These are phyloP conservation scores for Piper longum DNA, from an alignment of 164 flowering plant genomes.

Conservation along the genomic window DNA sequence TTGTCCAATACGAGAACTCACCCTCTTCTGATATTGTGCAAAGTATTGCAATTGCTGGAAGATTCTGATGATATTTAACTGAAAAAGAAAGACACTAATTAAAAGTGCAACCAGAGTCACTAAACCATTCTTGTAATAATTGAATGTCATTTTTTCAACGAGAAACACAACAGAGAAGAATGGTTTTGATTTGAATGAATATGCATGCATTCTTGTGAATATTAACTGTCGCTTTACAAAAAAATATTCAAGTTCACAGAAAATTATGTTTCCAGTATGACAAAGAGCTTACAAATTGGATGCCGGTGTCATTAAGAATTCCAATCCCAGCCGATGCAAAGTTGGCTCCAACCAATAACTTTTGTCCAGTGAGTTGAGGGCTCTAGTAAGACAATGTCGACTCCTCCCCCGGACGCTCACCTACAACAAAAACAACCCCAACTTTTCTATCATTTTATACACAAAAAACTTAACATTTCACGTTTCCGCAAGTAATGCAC, in stretches of 20 bases:
- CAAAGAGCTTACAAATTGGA: constrained; percentile 55
- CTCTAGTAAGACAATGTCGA: constrained; percentile 50
- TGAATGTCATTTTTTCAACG: not conserved
- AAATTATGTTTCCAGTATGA: not conserved
- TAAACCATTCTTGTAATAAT: not conserved
- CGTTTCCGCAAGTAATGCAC: too few relatives aligned
- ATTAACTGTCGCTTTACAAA: too few relatives aligned
- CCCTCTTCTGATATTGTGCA: constrained; percentile 35
- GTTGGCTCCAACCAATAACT: constrained; percentile 66
- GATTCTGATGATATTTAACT: constrained; percentile 52
- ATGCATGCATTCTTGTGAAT: too few relatives aligned
- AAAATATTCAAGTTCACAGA: too few relatives aligned
- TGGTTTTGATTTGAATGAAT: too few relatives aligned
- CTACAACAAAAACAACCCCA: constrained; percentile 12
- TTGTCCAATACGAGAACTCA: constrained; percentile 29
- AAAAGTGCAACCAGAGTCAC: not conserved
- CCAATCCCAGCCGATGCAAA: constrained; percentile 91
- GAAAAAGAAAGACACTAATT: constrained; percentile 5
- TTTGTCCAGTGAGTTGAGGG: constrained; percentile 45
- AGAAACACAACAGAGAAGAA: too few relatives aligned
- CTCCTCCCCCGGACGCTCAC: constrained; percentile 38
- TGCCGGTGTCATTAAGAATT: constrained; percentile 72
- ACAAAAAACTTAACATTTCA: not conserved
- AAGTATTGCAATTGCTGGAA: constrained; percentile 29
- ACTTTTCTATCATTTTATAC: too few relatives aligned